A percentile compares a stretch with the other conserved stretches of the same genome.
These are phyloP conservation scores for Colletotrichum destructivum DNA, from an alignment of 2,329 filamentous ascomycete species.

Conservation along the genomic window DNA sequence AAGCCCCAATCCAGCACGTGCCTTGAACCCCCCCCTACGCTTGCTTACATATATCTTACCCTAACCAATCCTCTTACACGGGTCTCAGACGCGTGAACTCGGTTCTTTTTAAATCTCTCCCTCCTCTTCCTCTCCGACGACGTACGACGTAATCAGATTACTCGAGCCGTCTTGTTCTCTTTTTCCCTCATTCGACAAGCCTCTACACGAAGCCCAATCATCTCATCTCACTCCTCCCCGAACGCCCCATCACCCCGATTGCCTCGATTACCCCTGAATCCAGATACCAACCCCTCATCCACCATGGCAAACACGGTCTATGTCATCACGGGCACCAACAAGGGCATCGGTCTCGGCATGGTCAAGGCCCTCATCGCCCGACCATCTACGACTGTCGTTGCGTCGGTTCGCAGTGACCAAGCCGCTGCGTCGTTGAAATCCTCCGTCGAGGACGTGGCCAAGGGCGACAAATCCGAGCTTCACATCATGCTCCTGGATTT, in stretches of 20 bases:
- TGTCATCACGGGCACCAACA: slow-evolving; percentile 58
- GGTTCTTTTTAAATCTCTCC: neutral
- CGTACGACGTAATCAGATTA: neutral
- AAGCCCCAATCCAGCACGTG: slow-evolving; percentile 21
- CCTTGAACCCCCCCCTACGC: neutral
- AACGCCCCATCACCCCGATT: too few relatives aligned
- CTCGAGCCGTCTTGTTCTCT: neutral
- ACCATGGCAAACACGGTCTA: slow-evolving; percentile 49
- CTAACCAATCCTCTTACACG: slow-evolving; percentile 19
- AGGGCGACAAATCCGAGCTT: slow-evolving; percentile 49
- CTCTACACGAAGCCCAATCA: neutral
- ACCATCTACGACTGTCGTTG: slow-evolving; percentile 66
- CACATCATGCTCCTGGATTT: slow-evolving; percentile 57
- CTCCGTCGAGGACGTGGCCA: slow-evolving; percentile 45
- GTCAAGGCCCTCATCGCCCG: slow-evolving; percentile 59
- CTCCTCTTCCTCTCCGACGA: neutral
- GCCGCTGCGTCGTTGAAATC: slow-evolving; percentile 40
- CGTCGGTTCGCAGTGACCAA: slow-evolving; percentile 52
- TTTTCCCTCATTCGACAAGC: neutral
- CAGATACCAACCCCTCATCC: too few relatives aligned
- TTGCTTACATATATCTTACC: neutral
- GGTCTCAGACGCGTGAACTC: neutral
- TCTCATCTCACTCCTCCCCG: neutral
- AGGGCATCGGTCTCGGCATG: slow-evolving; percentile 58
- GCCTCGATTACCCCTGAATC: neutral